These are phyloP conservation scores for Flammula alnicola DNA, from an alignment of 1,284 basidiomycete species.

Conservation along the genomic window DNA sequence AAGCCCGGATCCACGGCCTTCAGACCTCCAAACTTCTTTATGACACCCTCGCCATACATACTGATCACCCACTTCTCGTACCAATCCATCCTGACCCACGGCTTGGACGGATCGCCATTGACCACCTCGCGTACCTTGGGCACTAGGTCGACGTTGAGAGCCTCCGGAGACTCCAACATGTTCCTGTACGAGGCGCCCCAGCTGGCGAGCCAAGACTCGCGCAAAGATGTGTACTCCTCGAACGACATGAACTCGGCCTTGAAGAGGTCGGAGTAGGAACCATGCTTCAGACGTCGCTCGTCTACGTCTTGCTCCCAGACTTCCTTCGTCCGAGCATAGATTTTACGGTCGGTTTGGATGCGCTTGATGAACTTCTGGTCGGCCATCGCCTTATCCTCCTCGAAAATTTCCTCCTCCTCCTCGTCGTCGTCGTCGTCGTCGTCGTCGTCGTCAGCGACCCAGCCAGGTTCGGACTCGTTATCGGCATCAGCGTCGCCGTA, in stretches of 20 bases:
- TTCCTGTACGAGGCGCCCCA: slow-evolving; percentile 38
- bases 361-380: slow-evolving; percentile 27
- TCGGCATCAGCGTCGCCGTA: not conserved
- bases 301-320: slow-evolving; percentile 30
- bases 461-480: slow-evolving; percentile 4
- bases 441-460: not conserved
- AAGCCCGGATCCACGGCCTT: slow-evolving; percentile 45
- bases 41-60: slow-evolving; percentile 47
- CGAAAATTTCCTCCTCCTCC: slow-evolving; percentile 8
- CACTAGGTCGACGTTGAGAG: slow-evolving; percentile 22
- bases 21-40: slow-evolving; percentile 46
- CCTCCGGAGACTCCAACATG: slow-evolving; percentile 32
- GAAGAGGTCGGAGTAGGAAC: not conserved
- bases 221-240: slow-evolving; percentile 36
- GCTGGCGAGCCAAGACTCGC: slow-evolving; percentile 34
- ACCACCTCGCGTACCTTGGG: slow-evolving; percentile 30
- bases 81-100: slow-evolving; percentile 28
- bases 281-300: not conserved
- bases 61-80: slow-evolving; percentile 44
- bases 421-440: slow-evolving; percentile 12
- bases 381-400: slow-evolving; percentile 14
- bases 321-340: slow-evolving; percentile 31
- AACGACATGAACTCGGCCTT: slow-evolving; percentile 38
- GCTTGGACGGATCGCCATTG: slow-evolving; percentile 5
- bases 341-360: slow-evolving; percentile 26